These are phyloP conservation scores for Calonectria ilicicola DNA, from an alignment of 2,329 filamentous ascomycete genomes.

Conservation along the genomic window DNA sequence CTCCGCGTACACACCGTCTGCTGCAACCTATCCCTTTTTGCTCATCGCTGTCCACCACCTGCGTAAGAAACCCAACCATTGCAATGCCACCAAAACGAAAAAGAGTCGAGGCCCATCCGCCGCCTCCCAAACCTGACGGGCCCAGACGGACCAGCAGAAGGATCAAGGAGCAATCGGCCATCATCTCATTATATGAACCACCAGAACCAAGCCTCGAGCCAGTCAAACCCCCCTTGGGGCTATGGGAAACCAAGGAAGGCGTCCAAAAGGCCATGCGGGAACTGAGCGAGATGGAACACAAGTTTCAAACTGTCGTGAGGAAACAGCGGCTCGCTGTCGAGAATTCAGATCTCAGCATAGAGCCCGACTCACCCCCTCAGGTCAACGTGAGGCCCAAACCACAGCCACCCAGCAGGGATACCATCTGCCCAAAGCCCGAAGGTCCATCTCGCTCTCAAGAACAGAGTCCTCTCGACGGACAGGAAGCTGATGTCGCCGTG, in stretches of 20 bases:
- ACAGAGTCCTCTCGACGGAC: slow-evolving; percentile 33
- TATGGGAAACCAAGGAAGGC: slow-evolving; percentile 33
- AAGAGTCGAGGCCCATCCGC: slow-evolving; percentile 38
- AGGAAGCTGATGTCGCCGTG: slow-evolving; percentile 37
- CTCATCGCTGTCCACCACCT: not conserved
- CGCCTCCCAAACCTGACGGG: slow-evolving; percentile 35
- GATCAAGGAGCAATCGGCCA: slow-evolving; percentile 23
- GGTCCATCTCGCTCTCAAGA: slow-evolving; percentile 27
- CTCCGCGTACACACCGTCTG: slow-evolving; percentile 20
- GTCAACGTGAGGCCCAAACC: slow-evolving; percentile 22
- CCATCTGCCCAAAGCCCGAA: slow-evolving; percentile 16
- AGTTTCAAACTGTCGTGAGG: slow-evolving; percentile 57
- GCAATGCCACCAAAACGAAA: slow-evolving; percentile 56
- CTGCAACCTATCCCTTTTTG: slow-evolving; percentile 14
- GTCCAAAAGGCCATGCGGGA: slow-evolving; percentile 56
- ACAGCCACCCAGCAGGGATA: not conserved
- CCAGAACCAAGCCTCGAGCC: not conserved
- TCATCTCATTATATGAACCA: not conserved
- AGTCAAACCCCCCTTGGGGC: not conserved
- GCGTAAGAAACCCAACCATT: slow-evolving; percentile 11
- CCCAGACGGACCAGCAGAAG: slow-evolving; percentile 44
- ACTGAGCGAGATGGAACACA: slow-evolving; percentile 62
- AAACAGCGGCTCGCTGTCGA: slow-evolving; percentile 61
- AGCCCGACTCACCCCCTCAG: not conserved
- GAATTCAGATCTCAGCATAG: slow-evolving; percentile 48